Conservation (phyloP, 2,329 filamentous ascomycete genomes). For the Aulographum hederae region DNA sequence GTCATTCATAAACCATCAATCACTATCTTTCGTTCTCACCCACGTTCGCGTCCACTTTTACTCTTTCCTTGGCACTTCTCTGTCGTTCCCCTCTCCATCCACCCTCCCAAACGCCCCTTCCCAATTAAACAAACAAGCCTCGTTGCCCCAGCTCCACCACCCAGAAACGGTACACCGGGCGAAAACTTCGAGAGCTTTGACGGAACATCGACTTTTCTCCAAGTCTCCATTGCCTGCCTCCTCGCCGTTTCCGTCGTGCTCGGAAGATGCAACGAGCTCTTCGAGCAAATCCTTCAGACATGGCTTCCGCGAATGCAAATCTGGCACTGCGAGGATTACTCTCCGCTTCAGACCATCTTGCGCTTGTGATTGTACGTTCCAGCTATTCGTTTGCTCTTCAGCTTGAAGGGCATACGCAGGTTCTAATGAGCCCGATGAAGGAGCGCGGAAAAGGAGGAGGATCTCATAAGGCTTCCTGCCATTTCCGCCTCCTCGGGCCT, state of each 20-base stretch:
- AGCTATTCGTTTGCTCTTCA: too few species aligned
- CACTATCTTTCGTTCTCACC: too few species aligned
- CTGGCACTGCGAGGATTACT: constrained; percentile 52
- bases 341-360: constrained; percentile 23
- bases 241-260: constrained; percentile 29
- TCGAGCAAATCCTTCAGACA: constrained; percentile 45
- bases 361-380: too few species aligned
- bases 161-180: constrained; percentile 54
- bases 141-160: constrained; percentile 66
- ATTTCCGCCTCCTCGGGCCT: constrained; percentile 40
- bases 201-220: too few species aligned
- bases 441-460: constrained; percentile 38
- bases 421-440: background rate
- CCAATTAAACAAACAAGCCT: constrained; percentile 52
- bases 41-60: too few species aligned
- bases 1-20: too few species aligned
- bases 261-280: constrained; percentile 25
- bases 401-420: too few species aligned
- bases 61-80: too few species aligned
- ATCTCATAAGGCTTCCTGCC: constrained; percentile 68
- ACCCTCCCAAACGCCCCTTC: constrained; percentile 11
- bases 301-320: constrained; percentile 64
- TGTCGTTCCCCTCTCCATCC: background rate
- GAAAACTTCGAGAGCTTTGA: constrained; percentile 55
- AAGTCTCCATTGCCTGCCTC: too few species aligned